Evolutionary conservation across 768 basidiomycete genomes (phyloP).

Genomic region (Suillus subluteus): DNA sequence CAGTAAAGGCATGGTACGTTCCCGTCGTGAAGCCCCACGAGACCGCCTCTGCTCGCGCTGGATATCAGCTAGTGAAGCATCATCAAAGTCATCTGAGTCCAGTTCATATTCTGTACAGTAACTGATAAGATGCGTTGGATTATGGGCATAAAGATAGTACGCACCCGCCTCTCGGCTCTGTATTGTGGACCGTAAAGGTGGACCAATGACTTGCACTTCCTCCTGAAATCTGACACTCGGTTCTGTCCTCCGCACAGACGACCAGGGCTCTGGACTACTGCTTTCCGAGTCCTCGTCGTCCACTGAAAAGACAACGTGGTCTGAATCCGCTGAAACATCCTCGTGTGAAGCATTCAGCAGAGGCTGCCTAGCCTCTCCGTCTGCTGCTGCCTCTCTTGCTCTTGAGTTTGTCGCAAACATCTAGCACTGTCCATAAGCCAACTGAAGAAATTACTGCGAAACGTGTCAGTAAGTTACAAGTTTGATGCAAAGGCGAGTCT

Average conservation of each 20-base stretch:
- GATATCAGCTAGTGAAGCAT: conserved; percentile 39
- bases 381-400: conserved; percentile 28
- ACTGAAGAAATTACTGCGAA: background rate
- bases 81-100: conserved; percentile 82
- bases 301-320: conserved; percentile 54
- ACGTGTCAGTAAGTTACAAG: conserved; percentile 1
- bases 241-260: conserved; percentile 39
- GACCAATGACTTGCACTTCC: conserved; percentile 68
- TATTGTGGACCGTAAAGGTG: conserved; percentile 69
- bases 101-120: conserved; percentile 71
- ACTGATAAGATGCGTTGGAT: conserved; percentile 17
- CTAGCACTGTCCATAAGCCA: conserved; percentile 24
- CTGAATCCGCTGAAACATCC: conserved; percentile 35
- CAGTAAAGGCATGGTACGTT: conserved; percentile 74
- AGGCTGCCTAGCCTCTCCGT: conserved; percentile 56
- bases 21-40: conserved; percentile 39
- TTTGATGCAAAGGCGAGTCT: background rate
- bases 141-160: conserved; percentile 37
- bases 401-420: conserved; percentile 37
- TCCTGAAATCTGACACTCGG: conserved; percentile 69
- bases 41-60: conserved; percentile 27
- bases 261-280: conserved; percentile 35
- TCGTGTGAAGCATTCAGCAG: conserved; percentile 54
- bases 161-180: conserved; percentile 82
- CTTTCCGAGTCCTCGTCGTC: conserved; percentile 57